A percentile compares a stretch with the other conserved stretches of the same genome.
Evolutionary conservation across 2,329 filamentous ascomycete genomes (phyloP).

Genomic region (Aspergillus sclerotialis): DNA sequence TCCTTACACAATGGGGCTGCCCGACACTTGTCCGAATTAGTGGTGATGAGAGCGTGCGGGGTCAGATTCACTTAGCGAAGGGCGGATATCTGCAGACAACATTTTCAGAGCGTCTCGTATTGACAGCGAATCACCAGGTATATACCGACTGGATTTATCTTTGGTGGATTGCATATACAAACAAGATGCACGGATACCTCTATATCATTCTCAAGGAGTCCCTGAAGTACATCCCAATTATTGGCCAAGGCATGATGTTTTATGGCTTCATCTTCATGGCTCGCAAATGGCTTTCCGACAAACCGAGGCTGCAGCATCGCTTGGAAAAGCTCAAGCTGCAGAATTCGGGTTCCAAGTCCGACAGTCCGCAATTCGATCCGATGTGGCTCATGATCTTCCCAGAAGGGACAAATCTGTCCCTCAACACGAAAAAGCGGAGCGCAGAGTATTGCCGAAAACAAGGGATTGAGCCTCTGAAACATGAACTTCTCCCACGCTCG

Average conservation of each 20-base stretch:
- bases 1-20: slow-evolving; percentile 56
- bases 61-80: slow-evolving; percentile 49
- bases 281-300: slow-evolving; percentile 56
- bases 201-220: slow-evolving; percentile 63
- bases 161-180: slow-evolving; percentile 62
- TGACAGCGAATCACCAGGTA: slow-evolving; percentile 60
- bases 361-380: slow-evolving; percentile 45
- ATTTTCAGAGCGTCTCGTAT: slow-evolving; percentile 54
- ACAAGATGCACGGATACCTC: slow-evolving; percentile 58
- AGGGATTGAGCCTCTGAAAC: slow-evolving; percentile 50
- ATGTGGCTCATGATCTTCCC: slow-evolving; percentile 64
- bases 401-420: slow-evolving; percentile 57
- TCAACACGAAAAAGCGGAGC: slow-evolving; percentile 49
- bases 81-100: slow-evolving; percentile 53
- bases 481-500: slow-evolving; percentile 54
- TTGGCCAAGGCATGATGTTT: slow-evolving; percentile 58
- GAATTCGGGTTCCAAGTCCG: slow-evolving; percentile 43
- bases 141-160: slow-evolving; percentile 66
- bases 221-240: slow-evolving; percentile 54
- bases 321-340: slow-evolving; percentile 49
- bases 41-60: slow-evolving; percentile 54
- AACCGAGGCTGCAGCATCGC: slow-evolving; percentile 51
- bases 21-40: slow-evolving; percentile 57
- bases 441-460: slow-evolving; percentile 52
- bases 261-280: slow-evolving; percentile 62